These are phyloP conservation scores for Pyrenophora tritici-repentis DNA, from an alignment of 2,329 filamentous ascomycete species.

Conservation along the genomic window DNA sequence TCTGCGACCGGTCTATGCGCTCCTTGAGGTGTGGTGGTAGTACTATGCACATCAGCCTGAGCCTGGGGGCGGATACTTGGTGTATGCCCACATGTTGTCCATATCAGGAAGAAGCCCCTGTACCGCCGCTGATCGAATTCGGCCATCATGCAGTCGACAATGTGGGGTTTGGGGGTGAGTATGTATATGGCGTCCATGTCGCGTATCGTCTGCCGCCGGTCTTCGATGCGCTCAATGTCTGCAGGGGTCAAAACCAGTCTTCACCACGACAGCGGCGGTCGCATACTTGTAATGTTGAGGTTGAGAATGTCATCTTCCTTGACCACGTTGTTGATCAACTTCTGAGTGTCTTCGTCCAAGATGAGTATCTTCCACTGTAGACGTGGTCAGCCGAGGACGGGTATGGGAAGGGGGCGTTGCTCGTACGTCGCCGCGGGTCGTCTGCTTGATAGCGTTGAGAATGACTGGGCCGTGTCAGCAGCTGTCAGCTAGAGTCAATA, in stretches of 20 bases:
- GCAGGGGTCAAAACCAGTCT: conserved; percentile 35
- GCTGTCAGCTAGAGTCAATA: background rate
- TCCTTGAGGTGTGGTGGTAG: conserved; percentile 72
- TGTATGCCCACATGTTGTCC: conserved; percentile 66
- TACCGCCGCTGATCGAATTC: conserved; percentile 89
- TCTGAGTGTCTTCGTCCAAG: conserved; percentile 80
- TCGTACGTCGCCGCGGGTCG: conserved; percentile 80
- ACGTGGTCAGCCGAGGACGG: conserved; percentile 34
- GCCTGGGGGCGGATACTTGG: background rate
- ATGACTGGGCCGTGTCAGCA: conserved; percentile 61
- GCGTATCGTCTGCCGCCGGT: conserved; percentile 77
- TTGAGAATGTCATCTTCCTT: conserved; percentile 98
- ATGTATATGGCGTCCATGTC: conserved; percentile 96
- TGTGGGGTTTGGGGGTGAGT: conserved; percentile 81
- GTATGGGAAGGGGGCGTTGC: conserved; percentile 12
- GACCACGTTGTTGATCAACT: conserved; percentile 86
- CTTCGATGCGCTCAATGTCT: conserved; percentile 96
- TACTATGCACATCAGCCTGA: conserved; percentile 48
- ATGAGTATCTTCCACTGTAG: conserved; percentile 94
- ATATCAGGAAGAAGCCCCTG: conserved; percentile 77
- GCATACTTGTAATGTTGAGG: conserved; percentile 89
- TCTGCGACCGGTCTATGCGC: conserved; percentile 73
- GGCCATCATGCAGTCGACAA: conserved; percentile 91
- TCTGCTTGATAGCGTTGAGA: conserved; percentile 73
- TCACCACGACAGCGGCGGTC: background rate